Base-by-base conservation (phyloP, 257 asterid genomes). In the Petunia secreta region DNA sequence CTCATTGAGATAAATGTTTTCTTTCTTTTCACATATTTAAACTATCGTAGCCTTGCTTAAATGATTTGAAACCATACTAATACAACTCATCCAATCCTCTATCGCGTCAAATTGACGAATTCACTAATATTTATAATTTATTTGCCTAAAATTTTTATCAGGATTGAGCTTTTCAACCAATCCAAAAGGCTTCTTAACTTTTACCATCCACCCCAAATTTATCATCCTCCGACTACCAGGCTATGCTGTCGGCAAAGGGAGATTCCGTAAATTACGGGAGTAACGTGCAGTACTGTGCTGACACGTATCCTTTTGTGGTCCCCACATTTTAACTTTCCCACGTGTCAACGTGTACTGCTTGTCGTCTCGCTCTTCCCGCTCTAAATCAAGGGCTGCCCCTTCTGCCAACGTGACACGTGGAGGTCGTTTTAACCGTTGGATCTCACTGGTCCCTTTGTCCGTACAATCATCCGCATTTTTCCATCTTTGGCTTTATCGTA, bases 381-480 rank as follows among this genome's bases (percentile, higher is more conserved):
- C 0, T 3, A 77, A 58, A 77, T 77, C 80, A 25, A 41, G 11
- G 58, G 71, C 58, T 41, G 58, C 5, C 4, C 44, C 40, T 77
- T 43, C 6, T n/a, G n/a, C 4, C 7, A 5, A 4, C 0, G 2
- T 41, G 80, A 59, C 54, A 36, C 59, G 41, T 59, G 67, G 34
- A 14, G 10, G 4, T 0, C 9, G 5, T 59, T 7, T 0, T 13
- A 2, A 9, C 44, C 80, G 71, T 59, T 0, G 0, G 68, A 41
- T 76, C 69, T 2, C n/a, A 3, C 5, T n/a, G 57, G 11, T 40
- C 15, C n/a, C 7, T 58, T 59, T 5, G 41, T 25, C 59, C 71
- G 80, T 77, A 77, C 80, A 77, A 59, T 63, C 37, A 48, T 25
- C 13, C 65, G 9, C 68, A 41, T 15, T 76, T 76, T 69, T 10